Percentiles rank a stretch among this genome's conserved stretches.
Conservation (phyloP, 768 basidiomycete genomes). For the Cyathus striatus region DNA sequence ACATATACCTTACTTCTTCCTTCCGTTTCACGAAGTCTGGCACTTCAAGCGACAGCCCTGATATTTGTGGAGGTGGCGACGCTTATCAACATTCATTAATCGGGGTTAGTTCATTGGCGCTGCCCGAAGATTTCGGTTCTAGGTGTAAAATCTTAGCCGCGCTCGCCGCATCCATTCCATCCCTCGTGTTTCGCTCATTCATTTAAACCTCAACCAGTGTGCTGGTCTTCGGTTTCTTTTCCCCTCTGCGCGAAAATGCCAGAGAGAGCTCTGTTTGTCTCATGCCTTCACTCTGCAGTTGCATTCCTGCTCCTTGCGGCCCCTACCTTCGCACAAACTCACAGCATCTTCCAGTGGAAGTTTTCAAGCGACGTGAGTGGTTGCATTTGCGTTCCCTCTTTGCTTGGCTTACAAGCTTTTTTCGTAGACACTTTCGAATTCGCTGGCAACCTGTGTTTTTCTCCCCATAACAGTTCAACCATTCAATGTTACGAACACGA, state of each 20-base stretch:
- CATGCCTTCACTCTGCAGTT: conserved; percentile 2
- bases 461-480: conserved; percentile 20
- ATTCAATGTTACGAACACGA: conserved; percentile 10
- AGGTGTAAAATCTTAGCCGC: not conserved
- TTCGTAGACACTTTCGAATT: conserved; percentile 4
- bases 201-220: not conserved
- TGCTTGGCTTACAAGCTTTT: not conserved
- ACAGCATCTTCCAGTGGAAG: conserved; percentile 24
- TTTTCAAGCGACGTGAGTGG: conserved; percentile 21
- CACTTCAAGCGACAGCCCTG: too few relatives aligned
- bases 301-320: conserved; percentile 1
- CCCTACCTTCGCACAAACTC: conserved; percentile 8
- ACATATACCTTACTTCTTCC: too few relatives aligned
- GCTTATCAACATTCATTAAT: too few relatives aligned
- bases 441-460: conserved; percentile 20
- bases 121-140: not conserved
- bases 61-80: too few relatives aligned
- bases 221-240: not conserved
- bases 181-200: not conserved
- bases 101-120: too few relatives aligned
- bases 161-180: not conserved
- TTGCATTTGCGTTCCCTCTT: not conserved
- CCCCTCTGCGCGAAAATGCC: not conserved
- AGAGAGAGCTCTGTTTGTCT: not conserved
- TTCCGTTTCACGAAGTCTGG: too few relatives aligned